Base-by-base conservation (phyloP, 257 asterid genomes). In the Primulina eburnea region DNA sequence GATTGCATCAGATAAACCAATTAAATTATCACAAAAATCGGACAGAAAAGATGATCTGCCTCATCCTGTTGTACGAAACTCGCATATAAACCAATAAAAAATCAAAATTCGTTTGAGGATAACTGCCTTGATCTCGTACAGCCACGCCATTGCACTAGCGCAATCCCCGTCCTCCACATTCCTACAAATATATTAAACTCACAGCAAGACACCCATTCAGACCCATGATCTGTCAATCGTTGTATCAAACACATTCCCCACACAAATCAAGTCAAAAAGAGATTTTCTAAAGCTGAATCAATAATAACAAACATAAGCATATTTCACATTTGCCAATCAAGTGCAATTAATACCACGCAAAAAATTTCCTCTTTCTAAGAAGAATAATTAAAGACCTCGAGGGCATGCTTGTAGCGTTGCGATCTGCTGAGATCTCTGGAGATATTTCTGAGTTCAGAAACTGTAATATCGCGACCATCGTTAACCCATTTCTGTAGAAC, bases 331-430 rank as follows among this genome's bases (percentile, higher is more conserved):
- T 1, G 7, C 66, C 17, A 18, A 16, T 3, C n/a, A 1, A 3
- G 53, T 3, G 5, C 50, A 11, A 32, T 9, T 7, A 63, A 59
- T 7, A 43, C 12, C 17, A 43, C 6, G 6, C 53, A 43, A 12
- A 43, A 43, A 32, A 32, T 0, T 11, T 12, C 0, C n/a, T 8
- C 12, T 43, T 12, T 43, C 12, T 43, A 7, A 6, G 10, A 16
- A 21, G 16, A 59, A 47, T 11, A 29, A 21, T 3, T n/a, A 70
- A 52, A 53, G 30, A 93, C 99, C 96, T 93, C 97, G 50, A 90
- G 92, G 59, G 99, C 99, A 70, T 93, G 97, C 86, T 93, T 93
- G 84, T 68, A 87, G 24, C 96, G 87, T 21, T 76, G 86, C 4
- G 92, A 86, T 60, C 75, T 82, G 8, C 96, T 88, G 47, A 89